Percentiles rank a stretch among this genome's conserved stretches.
Evolutionary conservation across 2,329 filamentous ascomycete species (phyloP).

Genomic region (Pseudopithomyces chartarum): DNA sequence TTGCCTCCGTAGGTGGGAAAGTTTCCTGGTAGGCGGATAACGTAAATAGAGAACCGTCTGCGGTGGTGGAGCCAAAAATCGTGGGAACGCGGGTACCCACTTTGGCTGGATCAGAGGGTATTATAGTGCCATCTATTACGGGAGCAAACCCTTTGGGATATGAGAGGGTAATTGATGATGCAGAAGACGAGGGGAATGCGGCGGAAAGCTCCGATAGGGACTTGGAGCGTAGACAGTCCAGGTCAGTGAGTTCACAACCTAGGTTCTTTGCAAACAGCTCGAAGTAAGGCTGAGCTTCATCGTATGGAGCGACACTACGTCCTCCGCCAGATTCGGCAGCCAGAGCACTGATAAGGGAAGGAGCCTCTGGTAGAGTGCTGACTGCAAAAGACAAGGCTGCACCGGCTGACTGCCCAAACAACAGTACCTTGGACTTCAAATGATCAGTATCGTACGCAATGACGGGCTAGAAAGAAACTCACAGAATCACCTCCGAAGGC

Average conservation of each 20-base stretch:
- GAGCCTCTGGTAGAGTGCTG: neutral
- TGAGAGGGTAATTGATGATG: neutral
- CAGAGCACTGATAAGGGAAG: neutral
- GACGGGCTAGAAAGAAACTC: neutral
- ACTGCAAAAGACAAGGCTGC: neutral
- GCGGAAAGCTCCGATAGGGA: neutral
- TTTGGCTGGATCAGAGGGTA: neutral
- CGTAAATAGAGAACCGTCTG: neutral
- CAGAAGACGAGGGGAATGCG: neutral
- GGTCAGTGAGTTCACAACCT: neutral
- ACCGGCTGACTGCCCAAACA: conserved; percentile 1
- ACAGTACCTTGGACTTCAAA: neutral
- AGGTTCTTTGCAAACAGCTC: neutral
- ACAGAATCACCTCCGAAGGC: conserved; percentile 1
- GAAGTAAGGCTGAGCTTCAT: conserved; percentile 1
- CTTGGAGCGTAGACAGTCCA: neutral
- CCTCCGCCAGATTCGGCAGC: neutral
- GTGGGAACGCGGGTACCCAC: conserved; percentile 1
- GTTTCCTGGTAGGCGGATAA: neutral
- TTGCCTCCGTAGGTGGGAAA: neutral
- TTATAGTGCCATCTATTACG: neutral
- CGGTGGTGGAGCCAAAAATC: neutral
- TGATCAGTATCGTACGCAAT: neutral
- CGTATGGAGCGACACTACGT: neutral
- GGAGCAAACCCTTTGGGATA: neutral